Base-by-base conservation (phyloP, 129 eudicot genomes). In the Saussurea involucrata region DNA sequence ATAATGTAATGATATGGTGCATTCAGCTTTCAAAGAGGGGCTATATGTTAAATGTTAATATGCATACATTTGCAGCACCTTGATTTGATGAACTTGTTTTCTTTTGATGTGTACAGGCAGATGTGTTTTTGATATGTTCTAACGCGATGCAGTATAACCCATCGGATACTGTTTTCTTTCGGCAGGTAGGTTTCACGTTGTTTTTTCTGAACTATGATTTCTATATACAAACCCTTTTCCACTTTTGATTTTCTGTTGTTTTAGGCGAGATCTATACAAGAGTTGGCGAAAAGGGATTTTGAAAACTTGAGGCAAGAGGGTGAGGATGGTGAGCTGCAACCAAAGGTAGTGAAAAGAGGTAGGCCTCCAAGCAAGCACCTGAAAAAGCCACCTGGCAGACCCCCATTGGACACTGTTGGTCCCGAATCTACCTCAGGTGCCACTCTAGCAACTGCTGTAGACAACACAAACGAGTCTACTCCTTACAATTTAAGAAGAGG, bases 71-170 rank as follows among this genome's bases (percentile, higher is more conserved):
- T 22, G 27, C 28, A 6, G 13, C 27, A 21, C 27, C 65, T 22
- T 58, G 25, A 20, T 60, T 8, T 60, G 13, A 60, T 22, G 13
- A 22, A 3, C 29, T 65, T 69, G 15, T 57, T 34, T 24, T 63
- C 24, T 49, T 77, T 75, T 27, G 4, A 6, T 55, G 53, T 68
- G 13, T 88, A 75, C 97, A 94, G 98, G 96, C 97, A 60, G 98
- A 94, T 76, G 86, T 94, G 44, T 65, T 36, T 44, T 79, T 94
- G 74, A 94, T 94, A 63, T 89, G 93, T 76, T 86, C 97, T 24
- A 94, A 94, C 60, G 98, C 98, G 71, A 91, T 91, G 98, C 89
- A 84, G 83, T 94, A 89, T 78, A 94, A 94, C 86, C 79, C 93
- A 36, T 81, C 90, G 7, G 88, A 84, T 74, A 87, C 98, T 1